phyloP scores from a whole-genome alignment of 768 basidiomycete species.

The Rhizopogon rudus region DNA sequence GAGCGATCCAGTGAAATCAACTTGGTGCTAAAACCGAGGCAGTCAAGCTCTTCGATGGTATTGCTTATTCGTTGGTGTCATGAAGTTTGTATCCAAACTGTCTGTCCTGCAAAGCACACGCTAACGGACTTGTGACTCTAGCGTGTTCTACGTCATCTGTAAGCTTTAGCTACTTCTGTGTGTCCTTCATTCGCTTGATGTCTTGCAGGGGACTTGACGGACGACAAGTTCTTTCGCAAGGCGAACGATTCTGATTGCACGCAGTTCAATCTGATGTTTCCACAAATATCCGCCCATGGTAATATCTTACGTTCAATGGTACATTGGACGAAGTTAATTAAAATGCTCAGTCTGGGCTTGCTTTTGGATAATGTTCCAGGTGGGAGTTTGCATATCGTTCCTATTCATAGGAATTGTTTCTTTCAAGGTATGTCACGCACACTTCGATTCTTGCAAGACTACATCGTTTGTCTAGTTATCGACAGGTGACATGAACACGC shows the following conservation, averaged over 20 bases:
- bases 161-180: slow-evolving; percentile 20
- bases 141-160: slow-evolving; percentile 87
- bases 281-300: slow-evolving; percentile 69
- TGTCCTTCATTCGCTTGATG: slow-evolving; percentile 4
- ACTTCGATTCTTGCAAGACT: not conserved
- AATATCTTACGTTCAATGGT: slow-evolving; percentile 15
- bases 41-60: slow-evolving; percentile 84
- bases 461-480: slow-evolving; percentile 27
- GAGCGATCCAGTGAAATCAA: slow-evolving; percentile 1
- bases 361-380: slow-evolving; percentile 79
- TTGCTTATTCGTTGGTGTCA: slow-evolving; percentile 75
- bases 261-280: slow-evolving; percentile 77
- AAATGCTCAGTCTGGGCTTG: slow-evolving; percentile 68
- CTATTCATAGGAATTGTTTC: slow-evolving; percentile 74
- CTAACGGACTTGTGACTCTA: slow-evolving; percentile 23
- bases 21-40: slow-evolving; percentile 5
- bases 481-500: slow-evolving; percentile 40
- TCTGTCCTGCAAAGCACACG: slow-evolving; percentile 2
- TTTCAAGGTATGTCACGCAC: slow-evolving; percentile 60
- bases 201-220: slow-evolving; percentile 80
- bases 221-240: slow-evolving; percentile 94
- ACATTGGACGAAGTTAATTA: not conserved
- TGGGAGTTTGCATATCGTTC: slow-evolving; percentile 71
- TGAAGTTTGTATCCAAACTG: slow-evolving; percentile 55
- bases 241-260: slow-evolving; percentile 91